Evolutionary conservation across 352 stramenopile genomes (phyloP), one percentile per base, ranked within the genome.

Genomic region (Globisporangium abappressorium): DNA sequence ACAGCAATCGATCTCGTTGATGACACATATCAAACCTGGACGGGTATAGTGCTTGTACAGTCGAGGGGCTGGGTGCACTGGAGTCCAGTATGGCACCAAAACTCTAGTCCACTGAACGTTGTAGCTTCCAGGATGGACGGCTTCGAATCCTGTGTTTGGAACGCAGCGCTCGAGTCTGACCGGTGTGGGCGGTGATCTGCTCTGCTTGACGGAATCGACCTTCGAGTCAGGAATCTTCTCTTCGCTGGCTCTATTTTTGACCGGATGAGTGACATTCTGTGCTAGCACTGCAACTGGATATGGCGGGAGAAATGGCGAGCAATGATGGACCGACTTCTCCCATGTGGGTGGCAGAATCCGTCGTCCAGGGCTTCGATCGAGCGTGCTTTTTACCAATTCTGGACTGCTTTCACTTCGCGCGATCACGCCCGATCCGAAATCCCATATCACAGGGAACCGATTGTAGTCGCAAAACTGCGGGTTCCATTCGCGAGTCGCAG

Each of bases 291-390:
- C 74, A 5, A 91, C 82, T 9, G 84, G 84, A 66, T 89, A 87
- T 7, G 79, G 75, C 20, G 74, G 72, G 43, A 91, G 75, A 59
- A 92, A 92, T 6, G 84, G 84, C 8, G 75, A 82, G 6, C 78
- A 71, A 34, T 74, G 59, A 4, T 51, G 57, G 9, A 76, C 53
- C 11, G 65, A 79, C 51, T 66, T 49, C 64, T 92, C 84, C 84
- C 84, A 92, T 14, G 84, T 92, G 0, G 77, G 79, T n/a, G 84
- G 84, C 43, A 92, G 41, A 5, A 86, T 56, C 53, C 82, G 75
- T 34, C 68, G 62, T 9, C 72, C 65, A 2, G 72, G 63, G 33
- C 49, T 60, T 6, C 12, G 54, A 24, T 61, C n/a, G 15, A 72
- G 38, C 24, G 62, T 60, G 43, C 22, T 46, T 26, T 72, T 41